Evolutionary conservation across 2,329 filamentous ascomycete genomes (phyloP), one percentile per base, ranked within the genome.

Genomic region (Sclerotinia sclerotiorum): DNA sequence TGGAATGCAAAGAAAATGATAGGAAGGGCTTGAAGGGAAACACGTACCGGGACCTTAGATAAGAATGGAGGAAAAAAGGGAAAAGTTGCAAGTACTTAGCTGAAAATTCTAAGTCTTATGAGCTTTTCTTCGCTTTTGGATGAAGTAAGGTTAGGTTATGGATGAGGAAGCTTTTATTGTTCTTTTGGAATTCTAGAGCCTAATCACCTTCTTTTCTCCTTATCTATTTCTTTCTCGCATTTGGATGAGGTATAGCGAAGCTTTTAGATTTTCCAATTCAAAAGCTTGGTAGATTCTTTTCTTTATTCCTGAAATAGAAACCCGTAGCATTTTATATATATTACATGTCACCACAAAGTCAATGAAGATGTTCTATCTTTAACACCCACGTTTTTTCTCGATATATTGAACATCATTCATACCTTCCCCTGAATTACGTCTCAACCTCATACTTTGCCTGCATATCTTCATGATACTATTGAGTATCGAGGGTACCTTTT

Each of bases 221-320:
- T 15, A 35, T 35, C 35, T 35, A 35, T 5, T 5, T 21, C 44
- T 7, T 19, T 7, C 21, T 48, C 46, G 46, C 19, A 3, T 48
- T 49, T 49, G 21, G 48, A 49, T 49, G 21, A 49, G n/a, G 48
- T 49, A 49, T 49, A 10, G 8, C 35, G 52, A 55, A 61, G 44
- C 29, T 35, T 49, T 49, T 44, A 13, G 8, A 35, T 10, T 8
- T 35, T 35, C 10, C 35, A n/a, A 44, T 44, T 24, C n/a, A 3
- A 24, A 61, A 61, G 58, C 29, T 49, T 61, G 6, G 24, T 19
- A 11, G 2, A 35, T 49, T 10, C 13, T 29, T 61, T 24, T 35
- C 44, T 49, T 49, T 49, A 61, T 49, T 49, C 44, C 39, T 19
- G 58, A 35, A 61, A 61, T 61, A 61, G 58, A 48, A 61, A 17